Evolutionary conservation across 2,329 filamentous ascomycete genomes (phyloP).

Genomic region (Sporothrix humicola): DNA sequence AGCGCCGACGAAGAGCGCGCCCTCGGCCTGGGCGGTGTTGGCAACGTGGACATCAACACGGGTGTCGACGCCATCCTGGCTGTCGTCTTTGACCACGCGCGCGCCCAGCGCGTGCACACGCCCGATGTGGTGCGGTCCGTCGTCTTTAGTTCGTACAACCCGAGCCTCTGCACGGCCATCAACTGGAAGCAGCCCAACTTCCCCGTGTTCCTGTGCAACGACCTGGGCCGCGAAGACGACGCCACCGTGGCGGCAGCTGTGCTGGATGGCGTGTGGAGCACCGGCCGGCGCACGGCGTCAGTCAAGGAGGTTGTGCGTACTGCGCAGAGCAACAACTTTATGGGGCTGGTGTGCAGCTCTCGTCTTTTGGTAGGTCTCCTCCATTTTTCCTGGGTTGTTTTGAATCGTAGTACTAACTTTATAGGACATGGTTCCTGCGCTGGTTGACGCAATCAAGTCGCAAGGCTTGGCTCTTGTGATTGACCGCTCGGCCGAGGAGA

Average conservation of each 20-base stretch:
- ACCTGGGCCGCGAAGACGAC: conserved; percentile 71
- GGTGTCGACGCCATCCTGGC: conserved; percentile 84
- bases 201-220: conserved; percentile 93
- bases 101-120: conserved; percentile 66
- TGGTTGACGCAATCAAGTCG: conserved; percentile 92
- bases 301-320: conserved; percentile 95
- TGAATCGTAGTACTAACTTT: conserved; percentile 23
- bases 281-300: conserved; percentile 76
- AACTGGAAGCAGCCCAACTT: conserved; percentile 99
- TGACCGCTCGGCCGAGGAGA: conserved; percentile 73
- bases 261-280: conserved; percentile 53
- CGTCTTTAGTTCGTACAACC: conserved; percentile 92
- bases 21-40: conserved; percentile 65
- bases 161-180: conserved; percentile 86
- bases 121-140: conserved; percentile 81
- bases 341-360: conserved; percentile 92
- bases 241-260: conserved; percentile 43
- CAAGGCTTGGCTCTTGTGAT: conserved; percentile 90
- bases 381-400: conserved; percentile 2
- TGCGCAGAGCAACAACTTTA: conserved; percentile 95
- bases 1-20: conserved; percentile 72
- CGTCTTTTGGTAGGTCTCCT: conserved; percentile 73
- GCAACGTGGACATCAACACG: conserved; percentile 80
- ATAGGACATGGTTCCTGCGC: conserved; percentile 88
- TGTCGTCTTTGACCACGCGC: conserved; percentile 89